Conservation (phyloP, 495 filamentous ascomycete species). For the Copromyces sp. region DNA sequence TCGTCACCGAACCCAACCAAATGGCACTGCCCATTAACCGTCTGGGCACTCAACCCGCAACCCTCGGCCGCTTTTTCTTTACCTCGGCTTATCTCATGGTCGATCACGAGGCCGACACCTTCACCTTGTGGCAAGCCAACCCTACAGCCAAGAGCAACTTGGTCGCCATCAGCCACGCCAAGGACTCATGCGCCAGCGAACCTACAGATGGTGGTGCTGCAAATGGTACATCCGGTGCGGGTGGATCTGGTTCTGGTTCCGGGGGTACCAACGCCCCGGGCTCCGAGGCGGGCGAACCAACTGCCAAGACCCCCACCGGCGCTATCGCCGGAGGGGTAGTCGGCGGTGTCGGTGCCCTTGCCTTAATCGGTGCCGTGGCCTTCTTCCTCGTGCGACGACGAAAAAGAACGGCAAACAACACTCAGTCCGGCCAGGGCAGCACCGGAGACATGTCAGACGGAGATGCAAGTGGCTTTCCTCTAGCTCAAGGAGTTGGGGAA, state of each 20-base stretch:
- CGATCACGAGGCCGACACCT: slow-evolving; percentile 19
- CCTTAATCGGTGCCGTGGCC: background rate
- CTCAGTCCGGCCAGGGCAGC: background rate
- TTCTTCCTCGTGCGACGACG: background rate
- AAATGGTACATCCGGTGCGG: background rate
- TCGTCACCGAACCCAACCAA: slow-evolving; percentile 9
- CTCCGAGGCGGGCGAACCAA: background rate
- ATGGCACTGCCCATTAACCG: slow-evolving; percentile 18
- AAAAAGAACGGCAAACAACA: background rate
- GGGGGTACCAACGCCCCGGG: background rate
- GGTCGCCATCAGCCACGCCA: background rate
- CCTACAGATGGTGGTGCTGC: background rate
- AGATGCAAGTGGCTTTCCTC: background rate
- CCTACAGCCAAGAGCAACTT: slow-evolving; percentile 1
- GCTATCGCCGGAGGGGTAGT: slow-evolving; percentile 4
- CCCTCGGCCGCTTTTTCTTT: slow-evolving; percentile 32
- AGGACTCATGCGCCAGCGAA: background rate
- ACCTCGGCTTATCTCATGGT: slow-evolving; percentile 31
- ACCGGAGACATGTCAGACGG: background rate
- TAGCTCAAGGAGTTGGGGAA: background rate
- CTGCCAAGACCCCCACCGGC: background rate
- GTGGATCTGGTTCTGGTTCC: background rate
- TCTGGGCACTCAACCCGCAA: slow-evolving; percentile 16
- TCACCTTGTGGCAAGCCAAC: slow-evolving; percentile 19
- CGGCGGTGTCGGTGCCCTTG: background rate